Evolutionary conservation across 2,329 filamentous ascomycete genomes (phyloP).

Genomic region (Fusarium veterinarium): DNA sequence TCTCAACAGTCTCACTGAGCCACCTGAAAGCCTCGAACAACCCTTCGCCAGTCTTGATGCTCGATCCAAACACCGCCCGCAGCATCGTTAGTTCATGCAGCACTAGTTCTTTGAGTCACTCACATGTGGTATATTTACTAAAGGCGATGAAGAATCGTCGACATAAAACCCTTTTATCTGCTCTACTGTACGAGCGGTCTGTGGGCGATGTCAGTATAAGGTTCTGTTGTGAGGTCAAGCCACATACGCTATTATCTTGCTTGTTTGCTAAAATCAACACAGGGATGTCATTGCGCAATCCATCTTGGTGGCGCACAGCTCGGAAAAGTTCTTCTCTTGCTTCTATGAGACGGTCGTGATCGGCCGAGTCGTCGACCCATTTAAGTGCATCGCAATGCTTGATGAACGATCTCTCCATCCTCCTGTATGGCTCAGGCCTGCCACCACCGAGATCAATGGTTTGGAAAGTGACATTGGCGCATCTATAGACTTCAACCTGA

Average conservation of each 20-base stretch:
- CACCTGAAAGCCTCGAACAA: not conserved
- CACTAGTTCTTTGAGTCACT: not conserved
- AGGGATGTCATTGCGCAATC: not conserved
- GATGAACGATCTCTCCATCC: not conserved
- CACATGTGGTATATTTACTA: not conserved
- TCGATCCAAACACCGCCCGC: not conserved
- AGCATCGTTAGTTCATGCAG: not conserved
- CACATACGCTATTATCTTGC: not conserved
- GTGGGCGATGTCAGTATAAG: fast-evolving
- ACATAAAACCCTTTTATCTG: not conserved
- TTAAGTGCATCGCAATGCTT: not conserved
- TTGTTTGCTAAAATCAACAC: not conserved
- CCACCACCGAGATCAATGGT: not conserved
- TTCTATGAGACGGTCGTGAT: not conserved
- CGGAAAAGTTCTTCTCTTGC: not conserved
- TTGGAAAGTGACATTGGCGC: not conserved
- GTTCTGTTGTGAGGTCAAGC: fast-evolving
- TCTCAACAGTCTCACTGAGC: not conserved
- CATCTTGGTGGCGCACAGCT: not conserved
- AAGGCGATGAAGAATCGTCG: not conserved
- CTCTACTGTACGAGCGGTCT: not conserved
- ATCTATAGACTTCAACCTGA: not conserved
- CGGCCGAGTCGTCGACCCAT: not conserved
- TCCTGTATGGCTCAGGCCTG: not conserved
- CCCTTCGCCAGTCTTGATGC: not conserved